These are phyloP conservation scores for Leptomonas seymouri DNA, from an alignment of 208 protist species.

Conservation along the genomic window DNA sequence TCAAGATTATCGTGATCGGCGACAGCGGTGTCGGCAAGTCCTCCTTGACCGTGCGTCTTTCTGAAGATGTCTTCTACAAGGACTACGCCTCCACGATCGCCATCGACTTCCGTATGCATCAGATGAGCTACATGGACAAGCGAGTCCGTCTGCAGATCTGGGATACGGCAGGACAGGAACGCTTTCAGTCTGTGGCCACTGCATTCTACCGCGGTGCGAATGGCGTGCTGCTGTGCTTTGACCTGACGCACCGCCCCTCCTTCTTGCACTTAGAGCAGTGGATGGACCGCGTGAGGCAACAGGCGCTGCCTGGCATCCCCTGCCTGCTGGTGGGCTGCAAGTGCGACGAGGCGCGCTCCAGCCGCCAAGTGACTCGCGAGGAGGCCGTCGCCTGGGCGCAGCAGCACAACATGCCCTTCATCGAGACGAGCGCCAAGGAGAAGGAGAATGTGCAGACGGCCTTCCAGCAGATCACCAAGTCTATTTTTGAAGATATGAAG, in stretches of 20 bases:
- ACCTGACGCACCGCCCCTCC: conserved; percentile 97
- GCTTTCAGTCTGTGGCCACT: conserved; percentile 91
- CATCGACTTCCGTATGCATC: conserved; percentile 92
- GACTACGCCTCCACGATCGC: conserved; percentile 90
- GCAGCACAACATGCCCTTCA: conserved; percentile 87
- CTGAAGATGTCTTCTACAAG: conserved; percentile 93
- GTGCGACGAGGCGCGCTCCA: conserved; percentile 91
- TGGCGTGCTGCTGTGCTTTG: conserved; percentile 97
- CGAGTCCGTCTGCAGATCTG: conserved; percentile 92
- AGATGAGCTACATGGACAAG: conserved; percentile 92
- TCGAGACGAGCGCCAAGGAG: conserved; percentile 94
- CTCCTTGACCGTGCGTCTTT: conserved; percentile 89
- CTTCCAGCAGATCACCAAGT: conserved; percentile 91
- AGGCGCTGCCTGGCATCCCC: conserved; percentile 91
- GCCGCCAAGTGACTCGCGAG: conserved; percentile 83
- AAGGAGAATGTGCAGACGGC: conserved; percentile 92
- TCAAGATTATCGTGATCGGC: conserved; percentile 94
- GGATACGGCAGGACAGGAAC: conserved; percentile 93
- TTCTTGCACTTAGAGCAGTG: conserved; percentile 97
- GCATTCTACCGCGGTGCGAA: conserved; percentile 94
- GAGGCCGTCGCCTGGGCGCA: conserved; percentile 86
- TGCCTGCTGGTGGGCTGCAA: conserved; percentile 97
- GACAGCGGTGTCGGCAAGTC: conserved; percentile 94
- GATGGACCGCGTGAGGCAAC: conserved; percentile 96
- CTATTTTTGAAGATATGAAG: conserved; percentile 91